phyloP scores from a whole-genome alignment of 2,329 filamentous ascomycete genomes.

The Monilinia aucupariae region DNA sequence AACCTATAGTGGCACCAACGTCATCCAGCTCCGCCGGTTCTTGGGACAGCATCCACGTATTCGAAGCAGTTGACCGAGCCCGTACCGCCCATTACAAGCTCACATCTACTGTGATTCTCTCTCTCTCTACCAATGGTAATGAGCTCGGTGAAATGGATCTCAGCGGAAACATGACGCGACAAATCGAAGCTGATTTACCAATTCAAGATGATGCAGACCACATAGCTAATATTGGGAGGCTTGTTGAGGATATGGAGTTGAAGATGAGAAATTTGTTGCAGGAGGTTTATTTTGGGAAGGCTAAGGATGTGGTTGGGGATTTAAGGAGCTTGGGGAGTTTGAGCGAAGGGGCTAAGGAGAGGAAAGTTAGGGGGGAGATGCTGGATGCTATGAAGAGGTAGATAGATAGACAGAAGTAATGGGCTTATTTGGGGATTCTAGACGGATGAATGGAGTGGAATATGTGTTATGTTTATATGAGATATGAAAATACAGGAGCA shows the following conservation, averaged over 20 bases:
- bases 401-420: not conserved
- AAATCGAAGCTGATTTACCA: constrained; percentile 85
- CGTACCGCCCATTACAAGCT: constrained; percentile 95
- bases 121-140: constrained; percentile 64
- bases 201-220: constrained; percentile 89
- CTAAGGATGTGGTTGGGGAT: constrained; percentile 96
- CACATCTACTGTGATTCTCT: constrained; percentile 92
- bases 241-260: constrained; percentile 99
- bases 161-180: constrained; percentile 94
- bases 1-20: constrained; percentile 54
- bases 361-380: constrained; percentile 82
- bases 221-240: constrained; percentile 86
- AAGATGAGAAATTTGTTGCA: constrained; percentile 98
- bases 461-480: constrained; percentile 13
- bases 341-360: constrained; percentile 77
- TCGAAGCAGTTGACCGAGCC: constrained; percentile 90
- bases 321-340: constrained; percentile 79
- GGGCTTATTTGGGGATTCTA: not conserved
- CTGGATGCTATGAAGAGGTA: constrained; percentile 54
- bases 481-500: constrained; percentile 10
- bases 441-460: not conserved
- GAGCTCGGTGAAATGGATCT: constrained; percentile 82
- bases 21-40: constrained; percentile 66
- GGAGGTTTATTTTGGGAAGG: constrained; percentile 99
- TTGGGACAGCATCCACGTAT: constrained; percentile 99